Percentiles rank a stretch among this genome's conserved stretches.
These are phyloP conservation scores for Datura wrightii DNA, from an alignment of 257 asterid genomes.

Conservation along the genomic window DNA sequence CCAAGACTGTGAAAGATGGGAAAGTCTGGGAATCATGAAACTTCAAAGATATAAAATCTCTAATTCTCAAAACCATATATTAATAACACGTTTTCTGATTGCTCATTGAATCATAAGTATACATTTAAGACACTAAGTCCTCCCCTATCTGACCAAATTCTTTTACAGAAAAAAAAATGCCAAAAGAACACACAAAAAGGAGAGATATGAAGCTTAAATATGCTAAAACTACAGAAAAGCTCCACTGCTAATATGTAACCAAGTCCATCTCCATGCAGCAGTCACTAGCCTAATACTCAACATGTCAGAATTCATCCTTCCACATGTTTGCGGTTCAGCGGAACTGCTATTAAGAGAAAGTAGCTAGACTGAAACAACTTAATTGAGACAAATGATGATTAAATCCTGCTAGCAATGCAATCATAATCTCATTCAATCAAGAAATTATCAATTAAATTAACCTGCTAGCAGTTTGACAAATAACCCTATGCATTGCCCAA, in stretches of 20 bases:
- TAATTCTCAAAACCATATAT: not conserved
- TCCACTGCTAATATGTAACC: not conserved
- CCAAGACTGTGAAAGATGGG: no score
- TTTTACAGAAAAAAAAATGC: not conserved
- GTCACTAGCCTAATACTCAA: slow-evolving; percentile 17
- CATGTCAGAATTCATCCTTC: not conserved
- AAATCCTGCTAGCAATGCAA: not conserved
- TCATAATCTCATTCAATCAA: not conserved
- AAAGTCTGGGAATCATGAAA: not conserved
- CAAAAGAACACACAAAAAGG: not conserved
- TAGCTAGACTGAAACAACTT: not conserved
- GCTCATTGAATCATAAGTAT: not conserved
- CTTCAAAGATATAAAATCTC: not conserved
- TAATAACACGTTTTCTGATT: not conserved
- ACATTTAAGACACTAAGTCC: not conserved
- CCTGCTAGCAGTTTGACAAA: not conserved
- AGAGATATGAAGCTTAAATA: not conserved
- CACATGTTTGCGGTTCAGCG: not conserved
- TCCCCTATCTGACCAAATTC: not conserved
- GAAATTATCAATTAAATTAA: not conserved
- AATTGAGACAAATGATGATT: not conserved
- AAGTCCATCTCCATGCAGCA: not conserved
- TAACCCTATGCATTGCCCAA: not conserved
- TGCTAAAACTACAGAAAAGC: not conserved
- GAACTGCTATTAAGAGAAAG: not conserved